Evolutionary conservation across 148 eudicot genomes (phyloP).

Genomic region (Persicaria maculosa): DNA sequence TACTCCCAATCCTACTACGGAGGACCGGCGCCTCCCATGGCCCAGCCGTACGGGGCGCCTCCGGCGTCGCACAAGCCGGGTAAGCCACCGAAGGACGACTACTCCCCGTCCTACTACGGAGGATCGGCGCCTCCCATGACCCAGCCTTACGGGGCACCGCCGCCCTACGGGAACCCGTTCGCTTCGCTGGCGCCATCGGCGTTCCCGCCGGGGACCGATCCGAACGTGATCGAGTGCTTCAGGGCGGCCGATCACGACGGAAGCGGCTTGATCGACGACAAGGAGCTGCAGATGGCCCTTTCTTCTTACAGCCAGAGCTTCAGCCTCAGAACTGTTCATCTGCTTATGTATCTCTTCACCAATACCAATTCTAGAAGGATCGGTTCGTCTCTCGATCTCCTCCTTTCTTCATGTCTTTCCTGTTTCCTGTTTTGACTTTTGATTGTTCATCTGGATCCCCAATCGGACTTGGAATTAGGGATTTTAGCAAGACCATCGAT

Average conservation of each 20-base stretch:
- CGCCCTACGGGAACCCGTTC: constrained; percentile 51
- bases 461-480: not conserved
- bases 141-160: constrained; percentile 24
- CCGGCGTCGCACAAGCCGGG: constrained; percentile 15
- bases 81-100: not conserved
- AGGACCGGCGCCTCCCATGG: not conserved
- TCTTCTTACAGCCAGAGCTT: constrained; percentile 77
- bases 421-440: not conserved
- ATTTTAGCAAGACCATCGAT: not conserved
- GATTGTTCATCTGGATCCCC: not conserved
- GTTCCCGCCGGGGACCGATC: constrained; percentile 89
- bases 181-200: constrained; percentile 60
- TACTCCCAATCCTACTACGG: not conserved
- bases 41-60: constrained; percentile 9
- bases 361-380: constrained; percentile 53
- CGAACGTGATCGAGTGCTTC: constrained; percentile 59
- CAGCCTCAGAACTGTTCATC: constrained; percentile 73
- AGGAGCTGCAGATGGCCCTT: constrained; percentile 71
- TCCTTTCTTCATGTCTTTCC: not conserved
- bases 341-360: constrained; percentile 80
- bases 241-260: constrained; percentile 77
- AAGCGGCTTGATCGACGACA: constrained; percentile 82
- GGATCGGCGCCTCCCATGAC: constrained; percentile 21
- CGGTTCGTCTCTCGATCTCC: constrained; percentile 38
- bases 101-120: not conserved